Evolutionary conservation across 2,329 filamentous ascomycete genomes (phyloP), one percentile per base, ranked within the genome.

Genomic region (Alternaria gansuensis): DNA sequence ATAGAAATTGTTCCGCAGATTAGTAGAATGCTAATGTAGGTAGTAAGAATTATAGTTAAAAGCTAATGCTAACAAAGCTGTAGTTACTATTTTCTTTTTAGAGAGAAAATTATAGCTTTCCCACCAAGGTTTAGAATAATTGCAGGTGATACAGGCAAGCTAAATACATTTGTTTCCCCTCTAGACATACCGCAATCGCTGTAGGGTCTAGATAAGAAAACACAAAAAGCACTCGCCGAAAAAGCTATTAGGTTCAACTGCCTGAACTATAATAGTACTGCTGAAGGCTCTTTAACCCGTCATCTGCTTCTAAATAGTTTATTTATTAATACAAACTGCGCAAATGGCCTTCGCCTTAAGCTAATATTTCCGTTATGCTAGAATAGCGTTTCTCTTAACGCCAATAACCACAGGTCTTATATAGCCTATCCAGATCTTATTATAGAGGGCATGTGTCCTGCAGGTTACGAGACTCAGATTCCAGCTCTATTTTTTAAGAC

Each of bases 401-500:
- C 82, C 2, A 21, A 65, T 0, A 81, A 88, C 69, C 84, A 88
- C 78, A 81, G 81, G 63, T 82, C 81, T 31, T 87, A 97, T 74
- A 85, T 97, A 62, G 90, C 89, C 4, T 97, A 93, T 76, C 92
- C 92, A 1, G 84, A 86, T 67, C 81, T 89, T 11, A 89, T 96
- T 69, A 91, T 91, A 79, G 86, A 87, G 64, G 93, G 93, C 31
- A 82, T 81, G 34, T 97, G 93, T 78, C 92, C 93, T 0, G 74
- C 85, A 1, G 88, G 83, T n/a, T 93, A 87, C 72, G 84, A 87
- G 11, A 83, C 83, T 17, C 88, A 90, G 56, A 77, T 95, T 24
- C 87, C 90, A 2, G 89, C 89, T 61, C 83, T 97, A 46, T 89
- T 96, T 77, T 97, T 85, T 75, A 92, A 97, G 81, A 92, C 89